Percentiles rank a stretch among this genome's conserved stretches.
Evolutionary conservation across 2,329 filamentous ascomycete genomes (phyloP).

Genomic region (Hypomyces rosellus): DNA sequence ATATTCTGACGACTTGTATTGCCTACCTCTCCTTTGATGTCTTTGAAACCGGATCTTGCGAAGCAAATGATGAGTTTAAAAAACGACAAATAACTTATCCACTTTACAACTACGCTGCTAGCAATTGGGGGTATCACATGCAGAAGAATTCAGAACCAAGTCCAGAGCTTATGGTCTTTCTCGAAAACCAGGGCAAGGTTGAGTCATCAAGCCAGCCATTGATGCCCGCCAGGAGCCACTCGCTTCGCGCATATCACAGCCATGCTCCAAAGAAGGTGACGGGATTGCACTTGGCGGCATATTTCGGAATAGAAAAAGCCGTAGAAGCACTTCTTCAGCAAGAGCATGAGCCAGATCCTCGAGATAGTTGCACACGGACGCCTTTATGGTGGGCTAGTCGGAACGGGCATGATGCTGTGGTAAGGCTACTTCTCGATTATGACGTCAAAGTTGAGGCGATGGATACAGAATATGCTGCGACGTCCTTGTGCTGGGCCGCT

Average conservation of each 20-base stretch:
- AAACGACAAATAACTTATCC: not conserved
- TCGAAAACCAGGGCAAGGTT: not conserved
- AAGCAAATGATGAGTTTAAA: not conserved
- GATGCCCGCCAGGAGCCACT: not conserved
- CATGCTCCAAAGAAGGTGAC: not conserved
- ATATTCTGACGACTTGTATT: not conserved
- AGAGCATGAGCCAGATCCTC: not conserved
- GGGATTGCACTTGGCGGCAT: not conserved
- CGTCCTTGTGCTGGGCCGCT: not conserved
- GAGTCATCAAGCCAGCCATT: not conserved
- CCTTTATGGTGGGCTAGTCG: too few species aligned
- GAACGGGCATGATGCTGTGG: too few species aligned
- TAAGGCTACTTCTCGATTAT: too few species aligned
- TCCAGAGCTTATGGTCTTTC: not conserved
- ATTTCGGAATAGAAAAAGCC: not conserved
- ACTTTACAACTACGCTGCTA: constrained; percentile 11
- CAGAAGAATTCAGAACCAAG: not conserved
- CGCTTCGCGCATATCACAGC: too few species aligned
- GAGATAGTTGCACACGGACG: not conserved
- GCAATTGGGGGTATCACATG: constrained; percentile 13
- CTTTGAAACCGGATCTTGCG: not conserved
- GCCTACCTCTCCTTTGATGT: not conserved
- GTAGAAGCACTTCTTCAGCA: not conserved
- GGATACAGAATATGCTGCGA: not conserved
- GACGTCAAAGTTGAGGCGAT: too few species aligned